Base-by-base conservation (phyloP, 2,329 filamentous ascomycete genomes). In the Arthrocladium fulminans region DNA sequence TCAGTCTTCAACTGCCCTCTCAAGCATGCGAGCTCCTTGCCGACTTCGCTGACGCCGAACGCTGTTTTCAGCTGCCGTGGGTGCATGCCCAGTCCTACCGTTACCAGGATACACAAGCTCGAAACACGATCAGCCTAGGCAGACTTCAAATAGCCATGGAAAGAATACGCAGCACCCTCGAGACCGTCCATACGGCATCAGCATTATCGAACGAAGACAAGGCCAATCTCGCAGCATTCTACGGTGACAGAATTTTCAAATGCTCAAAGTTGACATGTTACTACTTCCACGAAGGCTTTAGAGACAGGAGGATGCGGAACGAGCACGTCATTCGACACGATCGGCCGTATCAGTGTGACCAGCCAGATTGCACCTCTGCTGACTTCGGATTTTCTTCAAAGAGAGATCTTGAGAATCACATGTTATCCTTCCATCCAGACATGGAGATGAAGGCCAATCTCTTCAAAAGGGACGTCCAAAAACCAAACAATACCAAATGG, bases 221-320 rank as follows among this genome's bases (percentile, higher is more conserved):
- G 8, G 27, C 17, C 3, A 48, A 25, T 1, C 58, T 60, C 32
- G 15, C 42, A 2, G 41, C 57, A 10, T 65, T 62, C 35, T 72
- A 73, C 48, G 69, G 71, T 3, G 25, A 52, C 3, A 63, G 61
- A 7, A 39, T 61, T 8, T 73, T 62, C 61, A 73, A 73, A 48
- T 73, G 71, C 54, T 50, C 57, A 2, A 63, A 61, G n/a, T 59
- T 67, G 8, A 64, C 57, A 2, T 73, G 71, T 55, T 59, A 57
- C 9, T 70, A 63, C 57, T 74, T 73, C 54, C 61, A 69, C 38
- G 59, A 68, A 34, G 71, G 72, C 0, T 73, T 71, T 55, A 55
- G 57, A 5, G 59, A 56, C 7, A 37, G 54, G 1, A 53, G 57
- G 8, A 54, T 53, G 0, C 60, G 63, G 5, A 64, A 72, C 1